A percentile compares a stretch with the other conserved stretches of the same genome.
These are phyloP conservation scores for Phytopythium ostracodes DNA, from an alignment of 352 stramenopile genomes.

Conservation along the genomic window DNA sequence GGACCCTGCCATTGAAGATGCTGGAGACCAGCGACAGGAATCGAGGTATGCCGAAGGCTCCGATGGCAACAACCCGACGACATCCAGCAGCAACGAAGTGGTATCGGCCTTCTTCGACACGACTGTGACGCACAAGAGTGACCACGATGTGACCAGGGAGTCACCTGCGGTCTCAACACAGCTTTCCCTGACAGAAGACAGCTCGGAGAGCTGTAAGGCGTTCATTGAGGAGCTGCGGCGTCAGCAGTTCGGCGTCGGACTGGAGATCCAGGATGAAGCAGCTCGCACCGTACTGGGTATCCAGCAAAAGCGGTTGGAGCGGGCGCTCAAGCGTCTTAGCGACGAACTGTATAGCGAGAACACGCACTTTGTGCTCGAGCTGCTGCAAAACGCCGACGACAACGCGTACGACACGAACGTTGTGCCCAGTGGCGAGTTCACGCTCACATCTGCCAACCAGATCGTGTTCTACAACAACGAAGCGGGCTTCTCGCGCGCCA, in stretches of 20 bases:
- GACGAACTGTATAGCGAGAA: slow-evolving; percentile 86
- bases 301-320: slow-evolving; percentile 78
- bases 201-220: slow-evolving; percentile 19
- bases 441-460: slow-evolving; percentile 32
- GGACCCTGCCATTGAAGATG: background rate
- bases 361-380: slow-evolving; percentile 86
- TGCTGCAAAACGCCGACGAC: slow-evolving; percentile 88
- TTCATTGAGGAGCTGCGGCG: slow-evolving; percentile 66
- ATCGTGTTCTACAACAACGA: slow-evolving; percentile 89
- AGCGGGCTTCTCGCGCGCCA: slow-evolving; percentile 58
- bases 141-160: background rate
- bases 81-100: background rate
- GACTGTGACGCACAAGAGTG: too few relatives aligned
- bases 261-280: slow-evolving; percentile 55
- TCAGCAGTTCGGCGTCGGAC: slow-evolving; percentile 74
- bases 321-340: slow-evolving; percentile 80
- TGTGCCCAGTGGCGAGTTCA: slow-evolving; percentile 56
- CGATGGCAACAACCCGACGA: background rate
- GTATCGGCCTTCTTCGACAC: background rate
- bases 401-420: slow-evolving; percentile 51
- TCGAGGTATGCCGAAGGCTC: background rate
- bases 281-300: slow-evolving; percentile 53
- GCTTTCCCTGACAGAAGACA: background rate
- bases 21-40: background rate
- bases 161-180: background rate